These are phyloP conservation scores for Blastocystis sp. DNA, from an alignment of 352 stramenopile species.

Conservation along the genomic window DNA sequence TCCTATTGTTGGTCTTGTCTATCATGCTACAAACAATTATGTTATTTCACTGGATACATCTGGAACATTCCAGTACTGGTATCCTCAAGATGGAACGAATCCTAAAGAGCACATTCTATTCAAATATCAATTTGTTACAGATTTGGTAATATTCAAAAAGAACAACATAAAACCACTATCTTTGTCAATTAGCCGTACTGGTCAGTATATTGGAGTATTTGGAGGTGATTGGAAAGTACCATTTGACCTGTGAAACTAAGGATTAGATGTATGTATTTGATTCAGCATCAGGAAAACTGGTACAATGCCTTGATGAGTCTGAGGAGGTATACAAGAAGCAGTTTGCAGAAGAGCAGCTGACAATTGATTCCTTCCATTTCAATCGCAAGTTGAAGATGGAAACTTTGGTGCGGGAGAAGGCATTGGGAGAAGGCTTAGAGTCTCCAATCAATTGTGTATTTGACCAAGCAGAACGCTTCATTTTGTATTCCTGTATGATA, in stretches of 20 bases:
- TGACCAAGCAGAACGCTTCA: conserved; percentile 89
- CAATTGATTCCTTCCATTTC: conserved; percentile 72
- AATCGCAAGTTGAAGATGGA: conserved; percentile 36
- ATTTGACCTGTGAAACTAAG: conserved; percentile 79
- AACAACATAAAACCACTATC: conserved; percentile 79
- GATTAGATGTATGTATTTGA: conserved; percentile 83
- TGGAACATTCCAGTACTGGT: conserved; percentile 91
- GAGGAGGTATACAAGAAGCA: conserved; percentile 74
- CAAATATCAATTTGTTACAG: conserved; percentile 84
- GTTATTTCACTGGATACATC: conserved; percentile 86
- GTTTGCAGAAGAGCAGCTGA: conserved; percentile 80
- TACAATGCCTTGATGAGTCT: conserved; percentile 83
- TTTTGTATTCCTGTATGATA: conserved; percentile 89
- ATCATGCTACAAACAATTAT: conserved; percentile 80
- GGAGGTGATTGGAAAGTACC: conserved; percentile 47
- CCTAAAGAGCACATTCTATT: not conserved
- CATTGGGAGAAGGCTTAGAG: conserved; percentile 67
- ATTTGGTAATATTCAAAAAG: conserved; percentile 92
- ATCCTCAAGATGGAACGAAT: conserved; percentile 72
- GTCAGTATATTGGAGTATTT: conserved; percentile 75
- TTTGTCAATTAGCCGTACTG: conserved; percentile 77
- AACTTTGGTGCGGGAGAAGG: conserved; percentile 23
- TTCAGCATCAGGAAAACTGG: conserved; percentile 81
- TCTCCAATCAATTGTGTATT: conserved; percentile 84
- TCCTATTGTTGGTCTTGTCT: conserved; percentile 83